These are phyloP conservation scores for Syncephalastrum monosporum DNA, from an alignment of 371 early-diverging fungal species.

Conservation along the genomic window DNA sequence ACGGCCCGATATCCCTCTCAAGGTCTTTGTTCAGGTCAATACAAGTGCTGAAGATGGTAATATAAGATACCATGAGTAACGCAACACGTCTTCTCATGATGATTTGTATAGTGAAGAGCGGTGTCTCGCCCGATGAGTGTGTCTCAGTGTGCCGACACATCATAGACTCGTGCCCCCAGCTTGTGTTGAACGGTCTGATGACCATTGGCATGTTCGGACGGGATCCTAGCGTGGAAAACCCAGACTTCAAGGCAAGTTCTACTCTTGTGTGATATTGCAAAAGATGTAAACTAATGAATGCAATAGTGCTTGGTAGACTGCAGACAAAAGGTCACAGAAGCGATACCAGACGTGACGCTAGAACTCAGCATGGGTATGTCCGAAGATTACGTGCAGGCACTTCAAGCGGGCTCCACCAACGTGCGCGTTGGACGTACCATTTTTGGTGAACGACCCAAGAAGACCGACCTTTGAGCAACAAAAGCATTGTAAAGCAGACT, in stretches of 20 bases:
- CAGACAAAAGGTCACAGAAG: conserved; percentile 25
- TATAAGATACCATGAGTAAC: conserved; percentile 8
- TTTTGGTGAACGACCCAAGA: conserved; percentile 71
- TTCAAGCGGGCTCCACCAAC: conserved; percentile 84
- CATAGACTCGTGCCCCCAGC: conserved; percentile 59
- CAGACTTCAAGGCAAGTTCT: conserved; percentile 76
- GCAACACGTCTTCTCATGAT: background rate
- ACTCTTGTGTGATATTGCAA: background rate
- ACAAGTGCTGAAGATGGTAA: conserved; percentile 89
- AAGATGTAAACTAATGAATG: background rate
- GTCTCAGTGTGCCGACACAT: conserved; percentile 63
- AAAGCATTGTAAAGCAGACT: background rate
- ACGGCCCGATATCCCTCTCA: conserved; percentile 51
- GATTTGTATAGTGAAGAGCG: conserved; percentile 70
- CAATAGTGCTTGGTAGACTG: conserved; percentile 45
- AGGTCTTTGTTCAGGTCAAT: conserved; percentile 91
- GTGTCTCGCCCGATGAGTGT: conserved; percentile 56
- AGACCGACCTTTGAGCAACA: conserved; percentile 10
- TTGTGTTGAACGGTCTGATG: conserved; percentile 88
- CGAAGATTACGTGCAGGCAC: conserved; percentile 85
- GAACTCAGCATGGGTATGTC: conserved; percentile 98
- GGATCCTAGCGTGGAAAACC: conserved; percentile 64
- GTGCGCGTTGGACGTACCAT: conserved; percentile 90
- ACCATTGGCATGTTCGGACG: conserved; percentile 84
- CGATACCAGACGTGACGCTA: conserved; percentile 35